Conservation (phyloP, 192 early-diverging fungal genomes). For the Entophlyctis helioformis region DNA sequence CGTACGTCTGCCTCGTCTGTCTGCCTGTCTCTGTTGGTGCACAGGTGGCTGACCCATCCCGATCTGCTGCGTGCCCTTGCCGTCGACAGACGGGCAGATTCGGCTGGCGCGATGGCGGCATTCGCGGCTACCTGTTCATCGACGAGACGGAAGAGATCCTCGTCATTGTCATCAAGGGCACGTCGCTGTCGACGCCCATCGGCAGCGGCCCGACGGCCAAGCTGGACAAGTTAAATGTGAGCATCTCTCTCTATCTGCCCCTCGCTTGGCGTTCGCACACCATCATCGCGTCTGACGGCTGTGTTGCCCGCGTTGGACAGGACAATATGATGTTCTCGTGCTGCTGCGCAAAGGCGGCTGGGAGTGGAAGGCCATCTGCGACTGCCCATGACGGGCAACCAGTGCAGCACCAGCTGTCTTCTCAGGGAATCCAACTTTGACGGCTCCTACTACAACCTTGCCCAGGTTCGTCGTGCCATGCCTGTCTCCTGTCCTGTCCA, state of each 20-base stretch:
- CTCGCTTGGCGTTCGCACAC: too few species aligned
- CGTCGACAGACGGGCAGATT: constrained; percentile 16
- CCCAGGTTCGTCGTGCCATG: constrained; percentile 23
- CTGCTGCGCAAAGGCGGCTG: constrained; percentile 83
- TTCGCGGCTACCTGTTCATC: constrained; percentile 78
- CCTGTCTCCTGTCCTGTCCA: too few species aligned
- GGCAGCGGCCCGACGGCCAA: constrained; percentile 21
- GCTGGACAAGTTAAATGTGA: constrained; percentile 32
- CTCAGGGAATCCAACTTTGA: constrained; percentile 22
- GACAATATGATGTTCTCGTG: constrained; percentile 94
- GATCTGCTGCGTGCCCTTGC: background rate
- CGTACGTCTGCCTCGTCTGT: background rate
- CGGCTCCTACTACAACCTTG: constrained; percentile 56
- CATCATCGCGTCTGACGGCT: too few species aligned
- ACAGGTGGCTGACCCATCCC: background rate
- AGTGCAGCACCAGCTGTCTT: constrained; percentile 21
- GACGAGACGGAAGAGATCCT: constrained; percentile 51
- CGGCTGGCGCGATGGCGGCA: constrained; percentile 24
- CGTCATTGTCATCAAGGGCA: constrained; percentile 80
- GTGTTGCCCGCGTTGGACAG: too few species aligned
- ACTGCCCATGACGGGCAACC: constrained; percentile 36
- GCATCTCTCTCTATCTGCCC: too few species aligned
- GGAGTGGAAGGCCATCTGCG: constrained; percentile 74
- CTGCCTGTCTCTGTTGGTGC: background rate
- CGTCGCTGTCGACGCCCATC: constrained; percentile 22